These are phyloP conservation scores for Microdochium nivale DNA, from an alignment of 2,329 filamentous ascomycete species.

Conservation along the genomic window DNA sequence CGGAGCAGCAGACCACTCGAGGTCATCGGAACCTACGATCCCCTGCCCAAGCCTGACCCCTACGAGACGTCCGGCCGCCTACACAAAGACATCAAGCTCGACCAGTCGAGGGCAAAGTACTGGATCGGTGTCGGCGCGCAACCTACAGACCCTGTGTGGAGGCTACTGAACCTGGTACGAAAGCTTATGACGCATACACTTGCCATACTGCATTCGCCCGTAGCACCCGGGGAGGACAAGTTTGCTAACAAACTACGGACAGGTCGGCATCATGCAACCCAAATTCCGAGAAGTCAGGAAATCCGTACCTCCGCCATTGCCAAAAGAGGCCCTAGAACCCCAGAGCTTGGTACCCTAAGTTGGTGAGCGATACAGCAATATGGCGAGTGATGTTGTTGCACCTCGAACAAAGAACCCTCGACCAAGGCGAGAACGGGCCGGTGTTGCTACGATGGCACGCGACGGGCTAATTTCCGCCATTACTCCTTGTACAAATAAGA, in stretches of 20 bases:
- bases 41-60: constrained; percentile 52
- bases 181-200: too few relatives aligned
- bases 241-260: neutral
- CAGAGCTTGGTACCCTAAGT: neutral
- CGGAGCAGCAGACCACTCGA: constrained; percentile 85
- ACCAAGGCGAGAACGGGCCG: too few relatives aligned
- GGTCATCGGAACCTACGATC: constrained; percentile 76
- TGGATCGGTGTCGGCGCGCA: constrained; percentile 97
- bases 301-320: neutral
- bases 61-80: constrained; percentile 56
- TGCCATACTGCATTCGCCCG: too few relatives aligned
- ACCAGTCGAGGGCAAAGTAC: constrained; percentile 74
- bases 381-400: too few relatives aligned
- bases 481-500: too few relatives aligned
- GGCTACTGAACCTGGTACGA: constrained; percentile 71
- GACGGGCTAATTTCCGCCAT: too few relatives aligned
- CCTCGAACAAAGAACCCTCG: too few relatives aligned
- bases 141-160: constrained; percentile 83
- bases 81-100: constrained; percentile 88
- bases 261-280: constrained; percentile 28
- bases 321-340: neutral
- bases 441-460: too few relatives aligned
- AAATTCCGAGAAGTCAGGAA: constrained; percentile 20
- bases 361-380: too few relatives aligned
- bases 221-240: too few relatives aligned